Evolutionary conservation across 179 eudicot species (phyloP).

Genomic region (Corrigiola litoralis): DNA sequence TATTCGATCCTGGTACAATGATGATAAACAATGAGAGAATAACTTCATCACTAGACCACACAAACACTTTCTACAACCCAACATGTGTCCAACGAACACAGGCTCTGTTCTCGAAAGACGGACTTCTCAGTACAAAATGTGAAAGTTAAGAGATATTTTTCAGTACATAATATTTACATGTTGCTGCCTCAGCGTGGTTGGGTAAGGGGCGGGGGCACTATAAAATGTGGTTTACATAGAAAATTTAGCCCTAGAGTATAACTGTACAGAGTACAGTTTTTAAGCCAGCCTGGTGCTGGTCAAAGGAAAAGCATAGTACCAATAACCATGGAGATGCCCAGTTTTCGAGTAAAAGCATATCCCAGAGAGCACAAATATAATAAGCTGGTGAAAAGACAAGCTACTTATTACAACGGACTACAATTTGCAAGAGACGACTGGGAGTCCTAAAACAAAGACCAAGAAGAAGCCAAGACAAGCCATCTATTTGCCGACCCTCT

Average conservation of each 20-base stretch:
- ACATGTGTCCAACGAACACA: background rate
- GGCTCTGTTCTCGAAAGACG: background rate
- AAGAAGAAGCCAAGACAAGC: no score
- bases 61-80: background rate
- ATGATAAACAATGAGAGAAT: background rate
- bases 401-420: no score
- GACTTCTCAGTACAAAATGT: background rate
- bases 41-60: background rate
- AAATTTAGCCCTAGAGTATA: no score
- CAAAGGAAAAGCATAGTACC: background rate
- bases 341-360: background rate
- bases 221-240: no score
- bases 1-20: slow-evolving; percentile 65
- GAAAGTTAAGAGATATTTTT: background rate
- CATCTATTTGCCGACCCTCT: background rate
- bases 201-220: no score
- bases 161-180: no score
- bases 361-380: background rate
- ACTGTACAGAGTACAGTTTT: no score
- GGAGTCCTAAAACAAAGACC: no score
- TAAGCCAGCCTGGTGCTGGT: background rate
- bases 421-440: no score
- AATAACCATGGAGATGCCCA: background rate
- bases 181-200: no score
- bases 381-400: no score